Percentiles rank a stretch among this genome's conserved stretches.
These are phyloP conservation scores for Yamadazyma dendronema DNA, from an alignment of 1,139 yeast species.

Conservation along the genomic window DNA sequence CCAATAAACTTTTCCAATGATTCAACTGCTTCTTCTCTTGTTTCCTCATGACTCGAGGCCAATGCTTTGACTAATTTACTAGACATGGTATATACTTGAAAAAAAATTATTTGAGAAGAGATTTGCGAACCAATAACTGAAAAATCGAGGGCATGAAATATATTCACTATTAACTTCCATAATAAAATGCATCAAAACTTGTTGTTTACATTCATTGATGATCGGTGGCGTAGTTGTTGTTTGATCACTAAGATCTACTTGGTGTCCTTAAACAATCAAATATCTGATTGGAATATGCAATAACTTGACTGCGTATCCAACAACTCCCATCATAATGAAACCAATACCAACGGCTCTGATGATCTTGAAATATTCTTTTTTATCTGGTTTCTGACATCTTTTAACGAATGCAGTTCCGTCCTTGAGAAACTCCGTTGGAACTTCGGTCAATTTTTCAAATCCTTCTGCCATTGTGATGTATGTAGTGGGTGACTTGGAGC, in stretches of 20 bases:
- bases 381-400: conserved; percentile 91
- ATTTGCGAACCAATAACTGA: too few relatives aligned
- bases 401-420: conserved; percentile 87
- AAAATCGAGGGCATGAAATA: too few relatives aligned
- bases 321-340: conserved; percentile 95
- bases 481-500: neutral
- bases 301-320: conserved; percentile 92
- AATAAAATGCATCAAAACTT: too few relatives aligned
- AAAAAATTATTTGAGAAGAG: neutral
- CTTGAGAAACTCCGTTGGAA: conserved; percentile 86
- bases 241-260: conserved; percentile 1
- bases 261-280: conserved; percentile 68
- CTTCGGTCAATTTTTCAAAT: conserved; percentile 81
- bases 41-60: conserved; percentile 76
- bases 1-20: conserved; percentile 61
- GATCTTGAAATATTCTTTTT: conserved; percentile 83
- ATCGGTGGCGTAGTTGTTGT: too few relatives aligned
- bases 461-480: conserved; percentile 53
- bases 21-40: conserved; percentile 74
- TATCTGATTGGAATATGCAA: conserved; percentile 97
- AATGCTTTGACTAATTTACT: conserved; percentile 68
- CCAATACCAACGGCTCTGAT: conserved; percentile 97
- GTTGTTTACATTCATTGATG: too few relatives aligned
- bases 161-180: too few relatives aligned
- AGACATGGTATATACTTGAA: conserved; percentile 10